phyloP scores from a whole-genome alignment of 192 early-diverging fungal genomes.

The Podila horticola region DNA sequence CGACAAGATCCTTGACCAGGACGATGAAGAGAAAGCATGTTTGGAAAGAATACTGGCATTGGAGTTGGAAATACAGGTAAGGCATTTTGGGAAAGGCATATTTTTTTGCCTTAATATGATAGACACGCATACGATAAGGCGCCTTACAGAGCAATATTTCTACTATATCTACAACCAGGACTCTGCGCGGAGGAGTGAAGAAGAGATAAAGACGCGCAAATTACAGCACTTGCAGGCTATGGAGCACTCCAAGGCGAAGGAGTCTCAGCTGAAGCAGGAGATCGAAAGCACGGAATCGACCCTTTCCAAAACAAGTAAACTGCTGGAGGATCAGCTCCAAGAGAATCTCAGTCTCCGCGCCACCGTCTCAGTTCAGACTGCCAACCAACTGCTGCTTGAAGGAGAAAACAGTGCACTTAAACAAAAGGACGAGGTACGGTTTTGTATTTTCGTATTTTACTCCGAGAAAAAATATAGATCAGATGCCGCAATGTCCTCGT shows the following conservation, averaged over 20 bases:
- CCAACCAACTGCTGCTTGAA: conserved; percentile 55
- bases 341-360: conserved; percentile 55
- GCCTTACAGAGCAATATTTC: background rate
- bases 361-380: conserved; percentile 62
- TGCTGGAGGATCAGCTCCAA: conserved; percentile 43
- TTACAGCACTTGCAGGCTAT: conserved; percentile 42
- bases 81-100: background rate
- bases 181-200: conserved; percentile 51
- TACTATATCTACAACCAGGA: conserved; percentile 38
- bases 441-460: too few relatives aligned
- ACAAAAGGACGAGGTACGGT: conserved; percentile 49
- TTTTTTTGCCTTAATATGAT: background rate
- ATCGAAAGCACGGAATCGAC: conserved; percentile 35
- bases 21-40: background rate
- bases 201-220: conserved; percentile 28
- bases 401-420: conserved; percentile 54
- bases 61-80: background rate
- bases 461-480: background rate
- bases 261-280: conserved; percentile 49
- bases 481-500: background rate
- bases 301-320: conserved; percentile 30
- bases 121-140: background rate
- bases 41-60: background rate
- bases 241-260: conserved; percentile 40
- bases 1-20: background rate